phyloP scores from a whole-genome alignment of 2,329 filamentous ascomycete species.

The Pestalotiopsis sp. region DNA sequence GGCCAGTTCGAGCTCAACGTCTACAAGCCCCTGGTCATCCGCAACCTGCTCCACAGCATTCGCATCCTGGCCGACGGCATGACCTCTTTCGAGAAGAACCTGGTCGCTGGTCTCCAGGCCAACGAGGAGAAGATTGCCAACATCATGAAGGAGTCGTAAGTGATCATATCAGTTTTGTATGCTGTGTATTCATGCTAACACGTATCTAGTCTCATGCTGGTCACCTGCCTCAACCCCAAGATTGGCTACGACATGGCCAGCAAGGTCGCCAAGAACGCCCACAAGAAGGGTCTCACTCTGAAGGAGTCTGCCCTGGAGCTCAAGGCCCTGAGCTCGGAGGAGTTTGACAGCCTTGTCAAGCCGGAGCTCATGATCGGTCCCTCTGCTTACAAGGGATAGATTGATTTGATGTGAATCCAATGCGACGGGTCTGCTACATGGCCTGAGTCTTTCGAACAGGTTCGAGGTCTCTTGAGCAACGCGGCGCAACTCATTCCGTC shows the following conservation, averaged over 20 bases:
- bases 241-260: slow-evolving; percentile 97
- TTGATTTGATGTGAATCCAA: neutral
- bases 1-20: slow-evolving; percentile 99
- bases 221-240: slow-evolving; percentile 95
- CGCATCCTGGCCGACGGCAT: slow-evolving; percentile 90
- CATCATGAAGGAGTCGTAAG: slow-evolving; percentile 93
- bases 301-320: slow-evolving; percentile 95
- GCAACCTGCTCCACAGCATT: slow-evolving; percentile 91
- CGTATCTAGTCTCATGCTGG: slow-evolving; percentile 81
- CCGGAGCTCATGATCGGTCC: slow-evolving; percentile 96
- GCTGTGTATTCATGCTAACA: slow-evolving; percentile 12
- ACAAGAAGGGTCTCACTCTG: slow-evolving; percentile 95
- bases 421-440: too few relatives aligned
- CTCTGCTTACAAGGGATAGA: slow-evolving; percentile 59
- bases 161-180: slow-evolving; percentile 24
- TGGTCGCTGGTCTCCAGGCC: slow-evolving; percentile 84
- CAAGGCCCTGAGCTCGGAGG: slow-evolving; percentile 82
- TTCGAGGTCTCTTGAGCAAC: neutral
- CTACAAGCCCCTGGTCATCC: slow-evolving; percentile 96
- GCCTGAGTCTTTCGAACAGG: too few relatives aligned
- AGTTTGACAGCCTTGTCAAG: slow-evolving; percentile 87
- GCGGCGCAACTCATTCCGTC: neutral
- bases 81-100: slow-evolving; percentile 92
- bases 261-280: slow-evolving; percentile 97
- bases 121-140: slow-evolving; percentile 90